These are phyloP conservation scores for Trichoderma arundinaceum DNA, from an alignment of 2,329 filamentous ascomycete genomes.

Conservation along the genomic window DNA sequence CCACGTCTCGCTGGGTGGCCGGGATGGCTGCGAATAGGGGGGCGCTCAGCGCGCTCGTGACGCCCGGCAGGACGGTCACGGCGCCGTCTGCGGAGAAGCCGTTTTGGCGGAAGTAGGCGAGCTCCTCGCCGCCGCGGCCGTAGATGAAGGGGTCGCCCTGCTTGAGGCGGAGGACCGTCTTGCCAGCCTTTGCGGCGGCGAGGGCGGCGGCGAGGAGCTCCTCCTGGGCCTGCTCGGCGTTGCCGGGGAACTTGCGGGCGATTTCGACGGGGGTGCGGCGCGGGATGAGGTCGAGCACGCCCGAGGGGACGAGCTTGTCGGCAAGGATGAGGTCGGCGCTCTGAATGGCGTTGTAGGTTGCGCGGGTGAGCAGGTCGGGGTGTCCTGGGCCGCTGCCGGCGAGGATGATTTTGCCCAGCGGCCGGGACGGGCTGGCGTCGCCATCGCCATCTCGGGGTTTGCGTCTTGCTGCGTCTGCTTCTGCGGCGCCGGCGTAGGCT, in stretches of 20 bases:
- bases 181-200: constrained; percentile 66
- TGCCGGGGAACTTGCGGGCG: constrained; percentile 95
- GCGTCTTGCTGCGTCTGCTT: constrained; percentile 5
- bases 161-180: constrained; percentile 86
- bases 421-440: constrained; percentile 37
- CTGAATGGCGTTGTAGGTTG: constrained; percentile 77
- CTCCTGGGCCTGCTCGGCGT: constrained; percentile 90
- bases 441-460: constrained; percentile 6
- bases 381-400: constrained; percentile 93
- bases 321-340: constrained; percentile 79
- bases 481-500: constrained; percentile 61
- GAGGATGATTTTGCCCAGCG: constrained; percentile 76
- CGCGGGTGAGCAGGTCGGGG: constrained; percentile 85
- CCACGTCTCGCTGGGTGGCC: constrained; percentile 84
- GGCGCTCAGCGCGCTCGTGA: constrained; percentile 86
- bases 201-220: constrained; percentile 84
- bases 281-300: constrained; percentile 87
- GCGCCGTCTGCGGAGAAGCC: constrained; percentile 56
- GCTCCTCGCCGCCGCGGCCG: constrained; percentile 92
- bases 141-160: constrained; percentile 98
- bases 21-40: constrained; percentile 89
- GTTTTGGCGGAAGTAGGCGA: constrained; percentile 72
- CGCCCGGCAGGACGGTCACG: constrained; percentile 79
- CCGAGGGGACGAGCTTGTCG: constrained; percentile 83
- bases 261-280: constrained; percentile 89